Percentiles rank a stretch among this genome's conserved stretches.
Conservation (phyloP, 257 asterid genomes). For the Jaltomata sinuosa region DNA sequence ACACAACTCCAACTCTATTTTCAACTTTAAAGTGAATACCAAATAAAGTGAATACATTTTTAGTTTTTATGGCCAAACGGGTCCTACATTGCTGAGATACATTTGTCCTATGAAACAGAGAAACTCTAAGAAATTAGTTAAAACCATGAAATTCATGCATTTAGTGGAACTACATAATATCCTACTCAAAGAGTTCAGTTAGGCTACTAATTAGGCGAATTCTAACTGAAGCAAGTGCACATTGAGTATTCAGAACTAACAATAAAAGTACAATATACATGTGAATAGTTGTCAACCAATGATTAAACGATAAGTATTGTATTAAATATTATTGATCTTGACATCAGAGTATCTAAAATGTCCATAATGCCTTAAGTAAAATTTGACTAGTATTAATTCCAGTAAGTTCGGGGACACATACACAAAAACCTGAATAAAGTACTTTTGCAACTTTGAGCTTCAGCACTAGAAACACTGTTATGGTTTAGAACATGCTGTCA, state of each 20-base stretch:
- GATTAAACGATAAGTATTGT: not conserved
- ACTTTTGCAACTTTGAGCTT: not conserved
- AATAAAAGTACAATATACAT: not conserved
- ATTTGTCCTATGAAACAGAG: not conserved
- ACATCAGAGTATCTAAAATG: not conserved
- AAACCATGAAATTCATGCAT: not conserved
- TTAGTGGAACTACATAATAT: not conserved
- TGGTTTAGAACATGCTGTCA: not conserved
- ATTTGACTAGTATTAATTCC: not conserved
- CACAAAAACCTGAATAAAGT: not conserved
- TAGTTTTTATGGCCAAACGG: no score
- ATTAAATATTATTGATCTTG: not conserved
- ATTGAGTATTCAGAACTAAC: not conserved
- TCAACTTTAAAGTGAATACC: no score
- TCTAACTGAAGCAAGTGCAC: not conserved
- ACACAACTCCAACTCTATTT: no score
- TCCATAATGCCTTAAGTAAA: not conserved
- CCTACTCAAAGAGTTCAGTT: not conserved
- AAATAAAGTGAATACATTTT: no score
- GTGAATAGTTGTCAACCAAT: not conserved
- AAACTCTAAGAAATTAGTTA: not conserved
- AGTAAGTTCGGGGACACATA: not conserved
- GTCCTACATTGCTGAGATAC: not conserved
- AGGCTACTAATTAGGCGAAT: not conserved
- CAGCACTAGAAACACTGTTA: not conserved